Base-by-base conservation (phyloP, 352 stramenopile genomes). In the Globisporangium yorkense region DNA sequence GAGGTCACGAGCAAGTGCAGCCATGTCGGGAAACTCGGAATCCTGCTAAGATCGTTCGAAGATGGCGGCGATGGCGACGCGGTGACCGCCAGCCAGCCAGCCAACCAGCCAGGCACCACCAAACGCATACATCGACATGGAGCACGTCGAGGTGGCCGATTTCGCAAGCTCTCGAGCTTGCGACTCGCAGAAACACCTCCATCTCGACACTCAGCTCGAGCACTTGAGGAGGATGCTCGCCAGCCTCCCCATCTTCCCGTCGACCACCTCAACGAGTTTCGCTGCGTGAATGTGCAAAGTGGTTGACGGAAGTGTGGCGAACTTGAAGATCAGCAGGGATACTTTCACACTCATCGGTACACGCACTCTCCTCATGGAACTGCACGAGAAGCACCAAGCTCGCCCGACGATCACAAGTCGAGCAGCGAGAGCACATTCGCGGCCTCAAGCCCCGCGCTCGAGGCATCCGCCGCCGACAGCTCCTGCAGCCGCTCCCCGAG, bases 371-470 rank as follows among this genome's bases (percentile, higher is more conserved):
- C 1, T 27, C 24, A 27, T 37, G 33, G 33, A 37, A 2, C 33
- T 37, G 9, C 5, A 37, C 33, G 9, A 12, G 33, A 12, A 37
- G 33, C 33, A 37, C 33, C 33, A 37, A 37, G 5, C 33, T 37
- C 33, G 9, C 33, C 40, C 40, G 40, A 46, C 16, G 16, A 6
- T 51, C 45, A 62, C 31, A 56, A 51, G 1, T 48, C 63, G 29
- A 88, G 61, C 13, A 63, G 61, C 20, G 69, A 63, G 44, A 85
- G 52, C 16, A 87, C 67, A 35, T 72, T 62, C 0, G 72, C 72
- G 33, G 78, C 74, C 13, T 56, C 56, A 13, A 80, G 67, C 2
- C 74, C 71, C 24, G 56, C 54, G 37, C 75, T 71, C 0, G 57
- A 71, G 2, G 74, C 57, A n/a, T 51, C 12, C 18, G 53, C 56